Evolutionary conservation across 2,329 filamentous ascomycete species (phyloP).

Genomic region (Endocalyx cinctus): DNA sequence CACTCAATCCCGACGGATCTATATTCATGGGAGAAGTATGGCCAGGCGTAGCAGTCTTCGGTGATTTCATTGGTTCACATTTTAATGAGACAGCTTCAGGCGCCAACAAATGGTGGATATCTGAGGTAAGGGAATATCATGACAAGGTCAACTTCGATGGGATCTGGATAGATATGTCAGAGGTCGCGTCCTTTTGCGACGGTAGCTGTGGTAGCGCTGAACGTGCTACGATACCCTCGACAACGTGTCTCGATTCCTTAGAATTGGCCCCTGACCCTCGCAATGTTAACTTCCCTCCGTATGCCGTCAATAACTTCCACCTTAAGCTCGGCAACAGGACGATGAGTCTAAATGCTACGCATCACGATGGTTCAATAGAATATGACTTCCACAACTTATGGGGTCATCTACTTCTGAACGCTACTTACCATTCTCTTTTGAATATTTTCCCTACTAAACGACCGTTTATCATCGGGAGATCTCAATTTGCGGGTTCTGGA

Average conservation of each 20-base stretch:
- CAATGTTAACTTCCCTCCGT: constrained; percentile 70
- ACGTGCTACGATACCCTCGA: constrained; percentile 21
- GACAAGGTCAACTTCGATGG: constrained; percentile 45
- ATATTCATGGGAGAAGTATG: constrained; percentile 62
- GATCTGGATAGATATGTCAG: constrained; percentile 57
- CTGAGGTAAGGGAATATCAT: constrained; percentile 56
- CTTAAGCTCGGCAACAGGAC: constrained; percentile 70
- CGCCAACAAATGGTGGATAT: constrained; percentile 65
- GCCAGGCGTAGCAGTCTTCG: constrained; percentile 65
- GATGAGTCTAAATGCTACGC: constrained; percentile 72
- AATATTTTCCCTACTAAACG: constrained; percentile 61
- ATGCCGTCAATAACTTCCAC: constrained; percentile 69
- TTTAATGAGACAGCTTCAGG: constrained; percentile 58
- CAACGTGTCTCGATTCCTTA: constrained; percentile 42
- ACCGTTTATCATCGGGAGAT: constrained; percentile 79
- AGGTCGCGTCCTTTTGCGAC: constrained; percentile 60
- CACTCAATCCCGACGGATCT: constrained; percentile 55
- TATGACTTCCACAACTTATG: constrained; percentile 83
- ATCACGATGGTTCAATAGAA: constrained; percentile 66
- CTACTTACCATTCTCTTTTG: constrained; percentile 68
- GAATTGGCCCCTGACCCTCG: constrained; percentile 59
- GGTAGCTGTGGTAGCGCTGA: constrained; percentile 67
- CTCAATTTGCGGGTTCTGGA: constrained; percentile 74
- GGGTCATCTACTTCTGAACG: constrained; percentile 70
- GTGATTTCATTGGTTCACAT: constrained; percentile 63